Evolutionary conservation across 2,329 filamentous ascomycete genomes (phyloP).

Genomic region (Geosmithia morbida): DNA sequence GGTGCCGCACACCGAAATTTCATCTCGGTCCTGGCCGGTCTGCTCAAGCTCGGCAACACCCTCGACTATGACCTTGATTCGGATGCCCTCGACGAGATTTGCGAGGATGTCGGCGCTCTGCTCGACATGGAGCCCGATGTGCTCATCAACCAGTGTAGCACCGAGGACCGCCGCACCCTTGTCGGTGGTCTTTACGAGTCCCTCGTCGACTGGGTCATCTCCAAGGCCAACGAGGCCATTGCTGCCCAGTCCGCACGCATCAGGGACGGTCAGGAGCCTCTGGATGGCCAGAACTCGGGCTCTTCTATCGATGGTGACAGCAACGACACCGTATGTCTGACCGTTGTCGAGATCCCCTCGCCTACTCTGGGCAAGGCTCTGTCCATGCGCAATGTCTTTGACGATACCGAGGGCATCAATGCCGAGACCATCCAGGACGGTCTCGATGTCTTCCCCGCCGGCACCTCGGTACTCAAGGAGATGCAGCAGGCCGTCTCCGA

Average conservation of each 20-base stretch:
- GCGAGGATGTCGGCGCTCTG: conserved; percentile 78
- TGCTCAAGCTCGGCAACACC: conserved; percentile 86
- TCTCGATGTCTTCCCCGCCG: conserved; percentile 56
- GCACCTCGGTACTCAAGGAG: conserved; percentile 74
- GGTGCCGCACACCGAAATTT: conserved; percentile 69
- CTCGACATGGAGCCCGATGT: conserved; percentile 79
- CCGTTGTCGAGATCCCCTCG: conserved; percentile 73
- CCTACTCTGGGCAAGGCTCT: conserved; percentile 72
- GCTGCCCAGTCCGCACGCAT: conserved; percentile 55
- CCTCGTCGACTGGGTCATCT: conserved; percentile 86
- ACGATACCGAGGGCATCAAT: conserved; percentile 87
- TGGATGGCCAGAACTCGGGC: conserved; percentile 48
- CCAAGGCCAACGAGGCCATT: conserved; percentile 78
- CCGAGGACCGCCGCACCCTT: conserved; percentile 68
- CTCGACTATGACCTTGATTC: conserved; percentile 73
- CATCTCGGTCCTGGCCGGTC: conserved; percentile 70
- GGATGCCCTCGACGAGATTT: conserved; percentile 71
- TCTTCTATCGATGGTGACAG: conserved; percentile 56
- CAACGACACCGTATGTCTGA: conserved; percentile 77
- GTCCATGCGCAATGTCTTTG: conserved; percentile 82
- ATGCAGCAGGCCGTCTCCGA: conserved; percentile 72
- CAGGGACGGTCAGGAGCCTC: conserved; percentile 51
- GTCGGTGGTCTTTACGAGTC: conserved; percentile 86
- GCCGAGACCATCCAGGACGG: conserved; percentile 95
- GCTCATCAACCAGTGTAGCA: conserved; percentile 63